A percentile compares a stretch with the other conserved stretches of the same genome.
These are phyloP conservation scores for Teratosphaeria pseudoeucalypti DNA, from an alignment of 2,329 filamentous ascomycete species.

Conservation along the genomic window DNA sequence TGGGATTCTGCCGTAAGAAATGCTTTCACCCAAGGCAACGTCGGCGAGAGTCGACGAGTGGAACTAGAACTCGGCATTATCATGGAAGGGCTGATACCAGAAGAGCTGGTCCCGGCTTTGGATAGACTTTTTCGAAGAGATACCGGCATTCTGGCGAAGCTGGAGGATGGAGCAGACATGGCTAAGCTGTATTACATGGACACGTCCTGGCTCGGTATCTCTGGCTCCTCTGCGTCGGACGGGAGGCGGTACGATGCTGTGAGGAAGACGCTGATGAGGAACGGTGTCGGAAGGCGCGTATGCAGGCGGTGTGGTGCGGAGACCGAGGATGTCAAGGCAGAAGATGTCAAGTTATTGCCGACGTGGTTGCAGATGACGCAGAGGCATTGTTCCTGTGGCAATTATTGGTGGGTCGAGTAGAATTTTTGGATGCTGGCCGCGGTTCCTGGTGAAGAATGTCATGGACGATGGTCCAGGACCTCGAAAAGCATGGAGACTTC, in stretches of 20 bases:
- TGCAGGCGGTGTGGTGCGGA: conserved; percentile 37
- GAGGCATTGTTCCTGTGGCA: conserved; percentile 22
- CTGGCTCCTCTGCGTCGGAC: background rate
- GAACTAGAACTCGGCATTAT: conserved; percentile 44
- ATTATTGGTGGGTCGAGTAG: conserved; percentile 18
- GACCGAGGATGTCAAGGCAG: conserved; percentile 35
- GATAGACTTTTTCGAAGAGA: conserved; percentile 40
- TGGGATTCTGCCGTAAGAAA: conserved; percentile 56
- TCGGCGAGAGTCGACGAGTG: conserved; percentile 36
- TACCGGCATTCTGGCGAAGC: conserved; percentile 41
- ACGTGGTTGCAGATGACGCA: conserved; percentile 22
- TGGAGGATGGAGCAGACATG: conserved; percentile 52
- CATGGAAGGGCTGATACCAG: conserved; percentile 42
- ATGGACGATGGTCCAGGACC: background rate
- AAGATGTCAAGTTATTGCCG: conserved; percentile 13
- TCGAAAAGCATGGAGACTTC: no score
- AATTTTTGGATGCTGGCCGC: background rate
- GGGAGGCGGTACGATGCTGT: conserved; percentile 48
- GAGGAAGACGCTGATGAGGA: conserved; percentile 38
- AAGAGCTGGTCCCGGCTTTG: conserved; percentile 30
- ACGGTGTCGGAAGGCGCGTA: conserved; percentile 24
- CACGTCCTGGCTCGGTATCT: conserved; percentile 57
- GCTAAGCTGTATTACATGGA: conserved; percentile 63
- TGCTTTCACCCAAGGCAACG: conserved; percentile 41
- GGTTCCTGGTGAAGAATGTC: no score